phyloP scores from a whole-genome alignment of 163 green algal species.

The Chlorella variabilis region DNA sequence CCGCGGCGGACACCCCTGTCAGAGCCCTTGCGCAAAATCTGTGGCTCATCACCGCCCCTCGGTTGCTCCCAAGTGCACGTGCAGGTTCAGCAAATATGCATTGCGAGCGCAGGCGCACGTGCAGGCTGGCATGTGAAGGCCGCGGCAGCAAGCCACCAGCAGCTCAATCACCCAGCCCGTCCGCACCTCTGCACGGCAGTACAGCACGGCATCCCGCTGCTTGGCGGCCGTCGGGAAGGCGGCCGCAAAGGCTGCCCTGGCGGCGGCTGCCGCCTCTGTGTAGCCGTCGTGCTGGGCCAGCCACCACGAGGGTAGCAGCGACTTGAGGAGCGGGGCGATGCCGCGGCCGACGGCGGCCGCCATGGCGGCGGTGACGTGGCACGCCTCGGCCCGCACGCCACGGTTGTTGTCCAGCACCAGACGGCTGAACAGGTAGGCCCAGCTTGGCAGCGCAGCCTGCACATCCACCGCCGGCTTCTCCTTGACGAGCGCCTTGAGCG shows the following conservation, averaged over 20 bases:
- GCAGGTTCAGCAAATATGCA: no score
- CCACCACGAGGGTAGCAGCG: constrained; percentile 73
- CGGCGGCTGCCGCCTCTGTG: constrained; percentile 63
- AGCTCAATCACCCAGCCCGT: no score
- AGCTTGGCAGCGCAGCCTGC: constrained; percentile 60
- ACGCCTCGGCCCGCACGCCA: constrained; percentile 65
- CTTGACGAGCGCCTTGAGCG: constrained; percentile 54
- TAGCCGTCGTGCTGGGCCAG: constrained; percentile 73
- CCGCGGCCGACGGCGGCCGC: constrained; percentile 54
- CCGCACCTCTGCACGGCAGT: constrained; percentile 63
- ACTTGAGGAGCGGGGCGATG: constrained; percentile 72
- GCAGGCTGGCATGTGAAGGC: no score
- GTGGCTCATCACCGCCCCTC: constrained; percentile 34
- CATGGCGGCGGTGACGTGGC: constrained; percentile 51
- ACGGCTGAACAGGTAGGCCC: constrained; percentile 70
- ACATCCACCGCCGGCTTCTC: constrained; percentile 46
- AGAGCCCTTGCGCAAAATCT: constrained; percentile 53
- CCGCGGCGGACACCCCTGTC: constrained; percentile 9
- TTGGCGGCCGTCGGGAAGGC: constrained; percentile 59
- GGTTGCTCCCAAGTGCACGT: neutral
- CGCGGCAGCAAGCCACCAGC: no score
- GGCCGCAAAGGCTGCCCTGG: constrained; percentile 49
- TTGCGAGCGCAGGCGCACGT: neutral
- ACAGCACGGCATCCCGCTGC: constrained; percentile 58
- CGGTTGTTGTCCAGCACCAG: constrained; percentile 75